Evolutionary conservation across 78 protist species (phyloP).

Genomic region (Guillardia theta): DNA sequence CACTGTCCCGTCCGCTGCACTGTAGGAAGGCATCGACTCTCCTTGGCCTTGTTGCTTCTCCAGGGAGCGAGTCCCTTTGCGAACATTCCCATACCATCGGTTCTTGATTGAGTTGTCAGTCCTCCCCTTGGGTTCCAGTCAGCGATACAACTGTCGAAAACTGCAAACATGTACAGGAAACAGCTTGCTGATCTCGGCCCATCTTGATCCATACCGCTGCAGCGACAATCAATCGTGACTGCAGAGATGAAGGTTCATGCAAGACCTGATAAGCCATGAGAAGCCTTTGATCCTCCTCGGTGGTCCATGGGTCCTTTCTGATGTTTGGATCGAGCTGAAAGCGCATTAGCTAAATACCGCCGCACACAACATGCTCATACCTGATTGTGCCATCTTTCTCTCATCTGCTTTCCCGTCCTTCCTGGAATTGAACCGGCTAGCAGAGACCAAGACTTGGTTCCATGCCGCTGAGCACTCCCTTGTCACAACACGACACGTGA

Average conservation of each 20-base stretch:
- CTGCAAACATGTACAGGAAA: not conserved
- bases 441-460: slow-evolving; percentile 19
- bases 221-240: not conserved
- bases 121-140: not conserved
- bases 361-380: not conserved
- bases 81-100: not conserved
- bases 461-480: no score
- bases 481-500: no score
- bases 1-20: not conserved
- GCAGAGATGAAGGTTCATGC: not conserved
- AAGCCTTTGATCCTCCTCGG: not conserved
- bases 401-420: not conserved
- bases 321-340: not conserved
- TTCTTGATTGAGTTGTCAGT: slow-evolving; percentile 26
- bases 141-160: not conserved
- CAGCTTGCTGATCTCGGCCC: slow-evolving; percentile 16
- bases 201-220: not conserved
- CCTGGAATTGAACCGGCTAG: not conserved
- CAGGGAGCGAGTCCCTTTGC: not conserved
- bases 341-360: not conserved
- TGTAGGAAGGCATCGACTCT: not conserved
- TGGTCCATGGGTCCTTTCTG: slow-evolving; percentile 11
- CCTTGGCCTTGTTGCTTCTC: not conserved
- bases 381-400: slow-evolving; percentile 32
- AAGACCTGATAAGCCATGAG: not conserved